Evolutionary conservation across 2,329 filamentous ascomycete genomes (phyloP).

Genomic region (Fusarium veterinarium): DNA sequence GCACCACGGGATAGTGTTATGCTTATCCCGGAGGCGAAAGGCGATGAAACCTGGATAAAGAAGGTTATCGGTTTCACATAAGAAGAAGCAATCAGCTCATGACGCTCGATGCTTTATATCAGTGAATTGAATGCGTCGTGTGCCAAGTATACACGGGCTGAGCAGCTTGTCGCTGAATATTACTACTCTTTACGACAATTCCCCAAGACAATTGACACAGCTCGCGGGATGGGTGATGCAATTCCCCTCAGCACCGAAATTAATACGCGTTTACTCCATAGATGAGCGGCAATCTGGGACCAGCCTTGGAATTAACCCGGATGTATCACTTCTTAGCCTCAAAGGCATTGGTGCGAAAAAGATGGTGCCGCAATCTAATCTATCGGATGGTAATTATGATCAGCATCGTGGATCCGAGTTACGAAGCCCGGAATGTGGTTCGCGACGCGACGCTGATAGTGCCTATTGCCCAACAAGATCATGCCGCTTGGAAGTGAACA

Average conservation of each 20-base stretch:
- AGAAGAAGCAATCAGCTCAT: neutral
- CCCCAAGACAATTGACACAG: rapidly evolving
- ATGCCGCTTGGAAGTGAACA: no score
- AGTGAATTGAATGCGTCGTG: neutral
- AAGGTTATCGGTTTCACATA: neutral
- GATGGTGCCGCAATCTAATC: neutral
- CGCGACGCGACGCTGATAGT: no score
- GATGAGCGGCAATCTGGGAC: no score
- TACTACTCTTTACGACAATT: rapidly evolving
- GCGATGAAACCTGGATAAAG: neutral
- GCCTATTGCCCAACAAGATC: no score
- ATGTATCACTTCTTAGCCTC: neutral
- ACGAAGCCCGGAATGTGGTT: neutral
- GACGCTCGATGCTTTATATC: neutral
- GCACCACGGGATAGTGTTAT: neutral
- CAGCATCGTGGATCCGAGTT: conserved; percentile 3
- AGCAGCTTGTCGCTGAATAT: neutral
- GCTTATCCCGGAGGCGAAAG: neutral
- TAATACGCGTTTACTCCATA: neutral
- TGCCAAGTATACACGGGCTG: rapidly evolving
- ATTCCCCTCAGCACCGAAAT: rapidly evolving
- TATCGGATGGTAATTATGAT: conserved; percentile 14
- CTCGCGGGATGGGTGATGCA: rapidly evolving
- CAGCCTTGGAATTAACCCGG: neutral
- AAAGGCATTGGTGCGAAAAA: neutral